Base-by-base conservation (phyloP, 768 basidiomycete genomes). In the Mycena albidolilacea region DNA sequence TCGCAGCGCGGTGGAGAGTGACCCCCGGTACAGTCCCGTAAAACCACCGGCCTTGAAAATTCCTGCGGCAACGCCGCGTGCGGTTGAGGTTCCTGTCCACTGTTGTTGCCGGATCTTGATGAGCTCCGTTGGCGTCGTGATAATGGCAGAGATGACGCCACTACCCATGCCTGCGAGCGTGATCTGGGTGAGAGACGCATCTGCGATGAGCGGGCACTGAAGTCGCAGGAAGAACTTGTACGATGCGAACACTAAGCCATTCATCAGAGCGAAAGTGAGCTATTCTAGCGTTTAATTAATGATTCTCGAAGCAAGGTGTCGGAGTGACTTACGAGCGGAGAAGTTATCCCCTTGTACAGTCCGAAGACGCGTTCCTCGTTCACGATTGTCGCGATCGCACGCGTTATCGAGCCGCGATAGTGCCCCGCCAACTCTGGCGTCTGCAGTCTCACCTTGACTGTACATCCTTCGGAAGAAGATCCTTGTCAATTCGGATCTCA, bases 21-120 rank as follows among this genome's bases (percentile, higher is more conserved):
- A 82, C 0, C 97, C 97, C 6, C 96, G 90, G 81, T 93, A 97
- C 7, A 97, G 81, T 0, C 93, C 95, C 59, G 83, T 79, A 17
- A 94, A 21, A 0, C 95, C 95, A 23, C 87, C 83, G 61, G 84
- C 82, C 57, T 81, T 83, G 60, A 91, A 83, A 37, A 96, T 91
- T 62, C 86, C 80, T 54, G 84, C 79, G 4, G 90, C 86, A n/a
- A 96, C 87, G 23, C 84, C 82, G 11, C 84, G 78, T 0, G 90
- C 87, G 23, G 89, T 89, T 8, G 87, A 84, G 64, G 83, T 5
- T 80, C 58, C 83, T 77, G 60, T 90, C 80, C 66, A 88, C 81
- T 39, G 89, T 87, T 95, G 94, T 75, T 94, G 93, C 43, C 92
- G 88, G 79, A 97, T 95, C 85, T 97, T 97, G 83, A 97, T 86